phyloP scores from a whole-genome alignment of 2,329 filamentous ascomycete species.

The Blastomyces percursus region DNA sequence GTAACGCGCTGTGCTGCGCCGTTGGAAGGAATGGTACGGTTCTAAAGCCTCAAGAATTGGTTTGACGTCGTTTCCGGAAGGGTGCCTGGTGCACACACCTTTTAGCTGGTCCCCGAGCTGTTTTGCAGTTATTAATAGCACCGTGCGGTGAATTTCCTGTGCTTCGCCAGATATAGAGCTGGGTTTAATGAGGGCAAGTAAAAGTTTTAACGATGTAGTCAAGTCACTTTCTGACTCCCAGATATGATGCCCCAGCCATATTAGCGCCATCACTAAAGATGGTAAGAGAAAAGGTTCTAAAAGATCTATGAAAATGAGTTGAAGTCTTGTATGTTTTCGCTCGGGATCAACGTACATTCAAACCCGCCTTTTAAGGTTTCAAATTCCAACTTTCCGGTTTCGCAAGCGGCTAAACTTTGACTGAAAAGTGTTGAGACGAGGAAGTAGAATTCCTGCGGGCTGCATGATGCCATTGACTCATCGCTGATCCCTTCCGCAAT shows the following conservation, averaged over 20 bases:
- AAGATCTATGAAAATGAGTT: conserved; percentile 37
- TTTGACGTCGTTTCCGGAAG: conserved; percentile 42
- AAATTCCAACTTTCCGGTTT: conserved; percentile 43
- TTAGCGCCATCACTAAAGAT: conserved; percentile 48
- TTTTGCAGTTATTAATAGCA: conserved; percentile 46
- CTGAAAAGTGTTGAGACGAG: conserved; percentile 52
- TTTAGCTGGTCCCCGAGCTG: conserved; percentile 43
- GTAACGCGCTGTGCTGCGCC: conserved; percentile 36
- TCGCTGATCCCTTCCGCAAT: conserved; percentile 53
- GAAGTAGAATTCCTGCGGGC: conserved; percentile 53
- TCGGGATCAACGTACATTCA: conserved; percentile 41
- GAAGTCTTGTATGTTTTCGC: conserved; percentile 7
- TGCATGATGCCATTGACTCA: conserved; percentile 53
- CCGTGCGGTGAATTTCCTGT: conserved; percentile 49
- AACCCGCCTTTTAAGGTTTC: conserved; percentile 51
- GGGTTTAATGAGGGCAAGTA: conserved; percentile 47
- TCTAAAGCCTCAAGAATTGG: conserved; percentile 43
- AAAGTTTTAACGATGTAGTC: conserved; percentile 44
- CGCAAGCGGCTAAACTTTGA: conserved; percentile 50
- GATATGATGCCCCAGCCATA: conserved; percentile 48
- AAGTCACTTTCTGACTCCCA: conserved; percentile 41
- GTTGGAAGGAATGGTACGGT: conserved; percentile 41
- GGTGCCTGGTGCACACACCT: conserved; percentile 38
- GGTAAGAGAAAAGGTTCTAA: conserved; percentile 54
- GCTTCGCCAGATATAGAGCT: conserved; percentile 49